phyloP scores from a whole-genome alignment of 768 basidiomycete genomes.

The Roridomyces roridus region DNA sequence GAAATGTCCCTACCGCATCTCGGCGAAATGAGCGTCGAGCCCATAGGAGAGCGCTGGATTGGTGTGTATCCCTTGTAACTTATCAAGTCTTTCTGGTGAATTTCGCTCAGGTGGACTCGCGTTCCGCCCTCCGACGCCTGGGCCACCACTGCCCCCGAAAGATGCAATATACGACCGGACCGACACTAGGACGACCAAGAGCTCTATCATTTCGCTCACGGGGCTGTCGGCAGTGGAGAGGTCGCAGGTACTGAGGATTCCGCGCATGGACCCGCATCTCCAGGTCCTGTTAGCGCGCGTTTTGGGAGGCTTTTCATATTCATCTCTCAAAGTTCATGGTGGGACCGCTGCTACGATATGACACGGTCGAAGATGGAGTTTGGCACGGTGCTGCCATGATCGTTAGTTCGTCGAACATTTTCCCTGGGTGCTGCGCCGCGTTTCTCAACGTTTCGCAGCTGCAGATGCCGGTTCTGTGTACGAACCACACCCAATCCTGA shows the following conservation, averaged over 20 bases:
- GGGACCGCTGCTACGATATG: constrained; percentile 85
- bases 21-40: constrained; percentile 38
- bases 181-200: constrained; percentile 32
- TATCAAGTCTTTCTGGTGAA: too few species aligned
- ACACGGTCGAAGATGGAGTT: constrained; percentile 80
- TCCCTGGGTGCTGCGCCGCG: not conserved
- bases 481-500: constrained; percentile 72
- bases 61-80: constrained; percentile 60
- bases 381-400: constrained; percentile 92
- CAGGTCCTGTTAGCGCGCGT: constrained; percentile 44
- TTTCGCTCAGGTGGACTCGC: constrained; percentile 37
- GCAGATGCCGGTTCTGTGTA: constrained; percentile 82
- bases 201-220: constrained; percentile 46
- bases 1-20: constrained; percentile 26
- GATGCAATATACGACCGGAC: constrained; percentile 39
- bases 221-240: constrained; percentile 68
- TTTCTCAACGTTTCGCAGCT: constrained; percentile 45
- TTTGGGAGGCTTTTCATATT: not conserved
- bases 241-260: constrained; percentile 60
- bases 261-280: constrained; percentile 81
- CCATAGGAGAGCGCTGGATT: constrained; percentile 66
- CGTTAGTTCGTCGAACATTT: constrained; percentile 68
- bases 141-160: constrained; percentile 58
- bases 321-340: constrained; percentile 72
- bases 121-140: constrained; percentile 37